Base-by-base conservation (phyloP, 2,329 filamentous ascomycete species). In the Aspergillus neoniger region DNA sequence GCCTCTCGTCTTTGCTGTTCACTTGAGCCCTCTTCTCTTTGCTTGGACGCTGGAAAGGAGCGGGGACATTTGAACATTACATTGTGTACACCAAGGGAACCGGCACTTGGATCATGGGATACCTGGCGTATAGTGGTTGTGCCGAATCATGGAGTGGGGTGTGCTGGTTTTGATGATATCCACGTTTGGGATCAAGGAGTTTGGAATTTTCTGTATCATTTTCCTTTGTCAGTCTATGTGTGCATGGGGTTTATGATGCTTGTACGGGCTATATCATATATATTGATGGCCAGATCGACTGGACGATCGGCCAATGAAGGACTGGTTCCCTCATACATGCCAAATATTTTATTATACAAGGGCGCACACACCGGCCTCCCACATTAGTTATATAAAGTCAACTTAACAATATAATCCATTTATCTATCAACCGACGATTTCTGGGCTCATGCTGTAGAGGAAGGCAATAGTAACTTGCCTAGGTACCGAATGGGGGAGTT, bases 61-160 rank as follows among this genome's bases (percentile, higher is more conserved):
- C 28, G 3, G n/a, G 58, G 44, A 15, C 8, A n/a, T 47, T 5
- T 55, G 21, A 21, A 55, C 8, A 9, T 30, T 30, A 30, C 19
- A 21, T 47, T 17, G 23, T 44, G 53, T 55, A 47, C 43, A 55
- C 53, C 15, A 55, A 44, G 53, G 19, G 17, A 30, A 30, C 25
- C 39, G 30, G n/a, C n/a, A 25, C 47, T 50, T 2, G 17, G 56
- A 50, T 23, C 39, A 58, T 53, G 56, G 51, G 58, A 51, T 60
- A 49, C 47, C 28, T 60, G 58, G 58, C 52, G 58, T 47, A 56
- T 49, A 36, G 57, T 55, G 51, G 43, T 55, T 23, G 43, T 59
- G 44, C 52, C 28, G 58, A 32, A 43, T 17, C 47, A 47, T 47
- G 53, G 41, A n/a, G 53, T 55, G 39, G 23, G 25, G 53, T 55